Evolutionary conservation across 78 protist species (phyloP).

Genomic region (Dictyostelium discoideum): DNA sequence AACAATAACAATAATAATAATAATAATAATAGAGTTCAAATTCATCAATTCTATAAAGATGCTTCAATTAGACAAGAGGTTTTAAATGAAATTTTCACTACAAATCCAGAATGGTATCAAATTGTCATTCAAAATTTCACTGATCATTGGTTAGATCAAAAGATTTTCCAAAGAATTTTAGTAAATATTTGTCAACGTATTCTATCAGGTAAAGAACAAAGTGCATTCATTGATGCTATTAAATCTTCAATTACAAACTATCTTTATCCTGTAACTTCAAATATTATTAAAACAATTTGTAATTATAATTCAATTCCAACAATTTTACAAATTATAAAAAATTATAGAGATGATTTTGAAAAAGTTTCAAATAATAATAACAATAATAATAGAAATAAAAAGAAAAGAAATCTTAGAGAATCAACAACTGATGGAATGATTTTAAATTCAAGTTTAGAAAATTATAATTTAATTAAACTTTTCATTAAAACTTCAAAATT

Average conservation of each 20-base stretch:
- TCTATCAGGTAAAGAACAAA: slow-evolving; percentile 4
- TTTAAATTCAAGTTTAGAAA: neutral
- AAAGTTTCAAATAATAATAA: neutral
- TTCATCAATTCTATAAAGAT: neutral
- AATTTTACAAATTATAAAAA: neutral
- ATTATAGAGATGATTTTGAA: neutral
- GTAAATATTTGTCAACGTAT: slow-evolving; percentile 16
- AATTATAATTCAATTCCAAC: slow-evolving; percentile 4
- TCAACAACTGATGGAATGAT: neutral
- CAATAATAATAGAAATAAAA: neutral
- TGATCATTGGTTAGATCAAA: slow-evolving; percentile 4
- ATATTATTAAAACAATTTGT: slow-evolving; percentile 24
- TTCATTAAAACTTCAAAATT: neutral
- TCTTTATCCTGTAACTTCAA: slow-evolving; percentile 28
- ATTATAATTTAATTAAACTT: neutral
- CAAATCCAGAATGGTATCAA: slow-evolving; percentile 19
- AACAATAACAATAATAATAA: no score
- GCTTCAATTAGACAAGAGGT: neutral
- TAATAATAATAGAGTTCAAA: neutral
- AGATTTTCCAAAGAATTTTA: slow-evolving; percentile 9
- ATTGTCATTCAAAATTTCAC: neutral
- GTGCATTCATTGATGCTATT: slow-evolving; percentile 54
- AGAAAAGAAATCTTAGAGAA: neutral
- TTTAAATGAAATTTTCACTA: neutral
- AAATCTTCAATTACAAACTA: slow-evolving; percentile 20